phyloP scores from a whole-genome alignment of 78 protist genomes.

The Tieghemostelium lacteum region DNA sequence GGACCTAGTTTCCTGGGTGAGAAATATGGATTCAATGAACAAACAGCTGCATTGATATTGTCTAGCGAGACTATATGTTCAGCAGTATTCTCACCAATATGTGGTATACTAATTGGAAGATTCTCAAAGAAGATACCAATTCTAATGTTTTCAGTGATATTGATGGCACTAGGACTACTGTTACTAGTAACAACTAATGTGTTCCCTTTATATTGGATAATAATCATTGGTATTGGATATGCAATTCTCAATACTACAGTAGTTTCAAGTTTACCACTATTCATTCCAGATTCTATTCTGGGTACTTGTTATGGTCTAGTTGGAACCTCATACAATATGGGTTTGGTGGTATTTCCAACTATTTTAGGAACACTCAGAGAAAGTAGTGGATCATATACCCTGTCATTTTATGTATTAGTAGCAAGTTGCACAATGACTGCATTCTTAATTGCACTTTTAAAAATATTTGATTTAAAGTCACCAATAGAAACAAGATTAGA shows the following conservation, averaged over 20 bases:
- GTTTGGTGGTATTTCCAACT: constrained; percentile 37
- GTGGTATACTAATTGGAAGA: constrained; percentile 3
- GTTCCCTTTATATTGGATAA: constrained; percentile 26
- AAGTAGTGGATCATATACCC: constrained; percentile 21
- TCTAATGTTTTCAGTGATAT: background rate
- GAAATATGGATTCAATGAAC: constrained; percentile 56
- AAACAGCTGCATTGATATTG: constrained; percentile 34
- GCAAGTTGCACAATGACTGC: background rate
- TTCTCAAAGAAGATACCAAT: constrained; percentile 2
- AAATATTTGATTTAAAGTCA: constrained; percentile 43
- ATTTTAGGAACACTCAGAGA: constrained; percentile 28
- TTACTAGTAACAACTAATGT: background rate
- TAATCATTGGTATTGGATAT: constrained; percentile 59
- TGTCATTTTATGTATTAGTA: constrained; percentile 18
- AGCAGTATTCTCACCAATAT: constrained; percentile 35
- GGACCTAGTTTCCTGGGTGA: constrained; percentile 42
- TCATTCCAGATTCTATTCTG: constrained; percentile 24
- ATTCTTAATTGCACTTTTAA: constrained; percentile 16
- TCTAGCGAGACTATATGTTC: constrained; percentile 29
- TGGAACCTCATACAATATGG: constrained; percentile 59
- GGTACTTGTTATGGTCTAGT: constrained; percentile 64
- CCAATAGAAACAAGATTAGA: constrained; percentile 24
- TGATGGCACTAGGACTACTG: constrained; percentile 6
- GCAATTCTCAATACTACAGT: constrained; percentile 36
- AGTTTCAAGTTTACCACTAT: constrained; percentile 38